Evolutionary conservation across 345 rosid genomes (phyloP).

Genomic region (Pistacia integerrima): DNA sequence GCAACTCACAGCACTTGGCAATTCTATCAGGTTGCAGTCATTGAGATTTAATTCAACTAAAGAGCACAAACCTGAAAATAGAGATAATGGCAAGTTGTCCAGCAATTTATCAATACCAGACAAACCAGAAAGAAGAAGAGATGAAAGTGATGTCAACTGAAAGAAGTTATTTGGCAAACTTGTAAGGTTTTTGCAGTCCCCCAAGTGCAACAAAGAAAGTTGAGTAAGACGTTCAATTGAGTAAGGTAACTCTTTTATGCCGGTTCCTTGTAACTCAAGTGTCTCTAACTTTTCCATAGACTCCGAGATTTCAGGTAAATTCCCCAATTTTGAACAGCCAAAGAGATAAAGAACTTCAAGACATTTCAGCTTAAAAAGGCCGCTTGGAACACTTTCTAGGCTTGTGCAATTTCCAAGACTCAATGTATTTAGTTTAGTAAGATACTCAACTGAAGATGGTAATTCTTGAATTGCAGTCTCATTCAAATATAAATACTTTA

Average conservation of each 20-base stretch:
- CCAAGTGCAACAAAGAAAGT: not conserved
- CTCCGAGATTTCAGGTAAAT: slow-evolving; percentile 6
- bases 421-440: not conserved
- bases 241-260: slow-evolving; percentile 14
- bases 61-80: slow-evolving; percentile 4
- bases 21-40: not conserved
- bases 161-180: slow-evolving; percentile 5
- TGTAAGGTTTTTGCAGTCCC: slow-evolving; percentile 7
- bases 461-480: slow-evolving; percentile 18
- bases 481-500: slow-evolving; percentile 1
- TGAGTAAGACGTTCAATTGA: slow-evolving; percentile 9
- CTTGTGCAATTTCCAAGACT: slow-evolving; percentile 23
- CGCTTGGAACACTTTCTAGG: slow-evolving; percentile 1
- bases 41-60: not conserved
- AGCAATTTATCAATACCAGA: not conserved
- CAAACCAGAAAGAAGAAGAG: slow-evolving; percentile 7
- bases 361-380: not conserved
- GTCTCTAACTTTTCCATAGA: not conserved
- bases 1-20: not conserved
- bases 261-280: not conserved
- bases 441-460: slow-evolving; percentile 9
- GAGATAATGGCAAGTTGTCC: slow-evolving; percentile 2
- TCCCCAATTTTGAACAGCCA: slow-evolving; percentile 3
- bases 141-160: slow-evolving; percentile 7
- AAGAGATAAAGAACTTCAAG: not conserved